These are phyloP conservation scores for Barbatosphaeria neglecta DNA, from an alignment of 495 filamentous ascomycete species.

Conservation along the genomic window DNA sequence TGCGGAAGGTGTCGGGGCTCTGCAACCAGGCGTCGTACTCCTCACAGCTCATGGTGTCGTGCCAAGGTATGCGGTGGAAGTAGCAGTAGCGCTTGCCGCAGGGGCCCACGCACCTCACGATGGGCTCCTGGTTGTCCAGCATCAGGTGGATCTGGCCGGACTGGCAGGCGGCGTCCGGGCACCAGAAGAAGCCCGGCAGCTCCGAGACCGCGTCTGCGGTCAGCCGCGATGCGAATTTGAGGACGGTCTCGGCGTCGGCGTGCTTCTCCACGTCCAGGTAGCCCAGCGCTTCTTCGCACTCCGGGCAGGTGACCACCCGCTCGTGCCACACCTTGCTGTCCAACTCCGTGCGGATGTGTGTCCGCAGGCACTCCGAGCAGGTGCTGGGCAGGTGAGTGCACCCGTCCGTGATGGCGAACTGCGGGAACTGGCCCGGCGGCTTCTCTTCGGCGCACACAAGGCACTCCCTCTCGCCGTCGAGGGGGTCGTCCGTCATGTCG, in stretches of 20 bases:
- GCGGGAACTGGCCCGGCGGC: not conserved
- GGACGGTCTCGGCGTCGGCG: not conserved
- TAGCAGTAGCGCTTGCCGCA: slow-evolving; percentile 18
- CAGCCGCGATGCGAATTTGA: not conserved
- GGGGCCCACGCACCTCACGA: slow-evolving; percentile 12
- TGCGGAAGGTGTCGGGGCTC: not conserved
- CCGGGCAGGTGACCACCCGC: not conserved
- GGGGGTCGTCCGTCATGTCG: not conserved
- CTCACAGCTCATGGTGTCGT: slow-evolving; percentile 17
- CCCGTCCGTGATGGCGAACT: not conserved
- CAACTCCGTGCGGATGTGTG: not conserved
- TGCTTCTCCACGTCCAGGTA: not conserved
- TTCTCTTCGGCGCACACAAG: not conserved
- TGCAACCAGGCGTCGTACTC: slow-evolving; percentile 14
- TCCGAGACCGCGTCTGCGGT: not conserved
- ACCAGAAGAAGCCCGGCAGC: slow-evolving; percentile 14
- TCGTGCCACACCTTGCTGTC: not conserved
- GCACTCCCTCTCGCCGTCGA: not conserved
- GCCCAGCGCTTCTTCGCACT: not conserved
- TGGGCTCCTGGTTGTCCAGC: slow-evolving; percentile 9
- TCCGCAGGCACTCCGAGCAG: not conserved
- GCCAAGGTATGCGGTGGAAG: slow-evolving; percentile 17
- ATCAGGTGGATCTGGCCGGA: slow-evolving; percentile 13
- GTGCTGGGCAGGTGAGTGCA: not conserved
- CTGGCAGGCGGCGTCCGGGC: slow-evolving; percentile 10